Percentiles rank a stretch among this genome's conserved stretches.
Conservation (phyloP, 2,329 filamentous ascomycete genomes). For the Talaromyces sp. region DNA sequence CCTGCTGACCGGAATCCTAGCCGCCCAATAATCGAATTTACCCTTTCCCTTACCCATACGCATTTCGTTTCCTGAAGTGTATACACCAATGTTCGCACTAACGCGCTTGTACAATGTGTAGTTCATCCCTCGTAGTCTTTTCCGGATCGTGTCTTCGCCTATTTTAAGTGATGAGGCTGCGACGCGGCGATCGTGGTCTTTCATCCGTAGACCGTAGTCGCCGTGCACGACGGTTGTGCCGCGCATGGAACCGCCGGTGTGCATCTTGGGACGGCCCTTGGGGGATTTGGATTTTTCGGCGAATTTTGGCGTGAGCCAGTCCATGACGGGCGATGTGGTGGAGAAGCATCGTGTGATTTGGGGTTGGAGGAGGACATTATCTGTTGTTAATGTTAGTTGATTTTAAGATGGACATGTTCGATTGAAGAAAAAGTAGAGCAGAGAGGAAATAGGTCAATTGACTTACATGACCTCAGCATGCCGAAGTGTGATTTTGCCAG, state of each 20-base stretch:
- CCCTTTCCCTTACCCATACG: conserved; percentile 99
- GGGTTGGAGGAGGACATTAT: conserved; percentile 25
- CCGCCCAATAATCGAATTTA: conserved; percentile 93
- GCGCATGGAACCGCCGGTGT: conserved; percentile 84
- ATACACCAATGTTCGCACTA: conserved; percentile 90
- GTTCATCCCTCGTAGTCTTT: conserved; percentile 80
- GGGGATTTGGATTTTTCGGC: conserved; percentile 81
- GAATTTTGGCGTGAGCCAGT: conserved; percentile 79
- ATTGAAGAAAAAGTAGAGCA: background rate
- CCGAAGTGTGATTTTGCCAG: conserved; percentile 35
- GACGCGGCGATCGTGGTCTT: conserved; percentile 87
- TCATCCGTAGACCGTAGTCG: conserved; percentile 91
- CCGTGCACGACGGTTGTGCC: conserved; percentile 96
- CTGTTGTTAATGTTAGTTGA: conserved; percentile 25
- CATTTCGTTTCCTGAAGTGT: conserved; percentile 90
- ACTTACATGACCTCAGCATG: conserved; percentile 36
- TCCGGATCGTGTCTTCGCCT: conserved; percentile 90
- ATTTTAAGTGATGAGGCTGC: conserved; percentile 81
- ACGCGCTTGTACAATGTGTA: conserved; percentile 91
- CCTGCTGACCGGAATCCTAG: conserved; percentile 83
- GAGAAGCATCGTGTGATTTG: conserved; percentile 65
- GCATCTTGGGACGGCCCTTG: conserved; percentile 82
- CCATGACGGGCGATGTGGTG: conserved; percentile 58
- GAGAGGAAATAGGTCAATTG: background rate
- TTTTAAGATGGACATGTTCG: background rate